Evolutionary conservation across 345 rosid species (phyloP).

Genomic region (Lumnitzera littorea): DNA sequence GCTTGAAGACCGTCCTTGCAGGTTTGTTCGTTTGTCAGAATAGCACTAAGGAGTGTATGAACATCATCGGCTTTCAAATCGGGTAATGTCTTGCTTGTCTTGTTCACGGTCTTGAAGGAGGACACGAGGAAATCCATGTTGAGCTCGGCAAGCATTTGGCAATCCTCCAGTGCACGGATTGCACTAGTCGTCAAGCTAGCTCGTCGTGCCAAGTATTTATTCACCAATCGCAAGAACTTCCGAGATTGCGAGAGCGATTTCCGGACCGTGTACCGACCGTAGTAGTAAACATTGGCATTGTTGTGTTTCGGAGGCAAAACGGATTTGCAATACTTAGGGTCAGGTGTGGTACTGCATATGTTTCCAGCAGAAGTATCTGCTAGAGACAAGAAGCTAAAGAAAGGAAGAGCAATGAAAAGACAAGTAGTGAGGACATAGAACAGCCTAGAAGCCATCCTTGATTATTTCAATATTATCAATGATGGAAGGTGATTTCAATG

Average conservation of each 20-base stretch:
- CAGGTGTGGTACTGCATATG: slow-evolving; percentile 50
- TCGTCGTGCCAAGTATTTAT: slow-evolving; percentile 40
- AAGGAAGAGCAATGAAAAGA: slow-evolving; percentile 19
- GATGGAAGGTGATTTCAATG: slow-evolving; percentile 7
- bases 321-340: slow-evolving; percentile 59
- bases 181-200: slow-evolving; percentile 34
- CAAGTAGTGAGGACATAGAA: neutral
- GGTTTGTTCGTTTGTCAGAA: slow-evolving; percentile 70
- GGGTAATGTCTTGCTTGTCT: slow-evolving; percentile 29
- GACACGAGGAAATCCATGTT: slow-evolving; percentile 51
- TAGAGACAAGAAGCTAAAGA: slow-evolving; percentile 17
- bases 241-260: slow-evolving; percentile 56
- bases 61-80: slow-evolving; percentile 47
- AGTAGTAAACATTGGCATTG: slow-evolving; percentile 39
- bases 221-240: slow-evolving; percentile 39
- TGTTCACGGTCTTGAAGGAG: slow-evolving; percentile 36
- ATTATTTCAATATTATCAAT: neutral
- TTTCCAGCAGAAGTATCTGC: slow-evolving; percentile 22
- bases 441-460: no score
- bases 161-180: slow-evolving; percentile 68
- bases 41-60: slow-evolving; percentile 66
- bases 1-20: slow-evolving; percentile 56
- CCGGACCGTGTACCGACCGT: slow-evolving; percentile 47
- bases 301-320: slow-evolving; percentile 34
- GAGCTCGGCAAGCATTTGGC: slow-evolving; percentile 39